Evolutionary conservation across 116 monocot genomes (phyloP).

Genomic region (Papilionanthe hybrid): DNA sequence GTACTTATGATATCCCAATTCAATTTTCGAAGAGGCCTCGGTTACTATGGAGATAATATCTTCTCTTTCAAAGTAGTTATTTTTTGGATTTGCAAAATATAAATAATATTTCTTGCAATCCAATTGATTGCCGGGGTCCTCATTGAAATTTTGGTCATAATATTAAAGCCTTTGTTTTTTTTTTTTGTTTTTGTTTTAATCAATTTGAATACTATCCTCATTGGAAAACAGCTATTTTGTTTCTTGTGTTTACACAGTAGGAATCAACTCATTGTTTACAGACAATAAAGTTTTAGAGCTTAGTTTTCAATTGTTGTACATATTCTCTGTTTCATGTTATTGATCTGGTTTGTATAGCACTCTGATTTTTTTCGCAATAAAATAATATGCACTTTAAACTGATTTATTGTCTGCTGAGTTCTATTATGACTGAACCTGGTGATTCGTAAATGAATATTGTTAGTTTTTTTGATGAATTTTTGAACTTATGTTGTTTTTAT

Average conservation of each 20-base stretch:
- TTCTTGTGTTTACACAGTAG: background rate
- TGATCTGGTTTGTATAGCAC: background rate
- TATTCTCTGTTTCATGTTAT: background rate
- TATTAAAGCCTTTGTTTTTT: background rate
- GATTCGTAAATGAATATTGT: too few relatives aligned
- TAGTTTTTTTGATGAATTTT: too few relatives aligned
- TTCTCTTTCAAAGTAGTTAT: background rate
- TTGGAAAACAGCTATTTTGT: conserved; percentile 4
- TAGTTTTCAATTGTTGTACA: background rate
- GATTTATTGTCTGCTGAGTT: background rate
- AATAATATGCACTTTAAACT: background rate
- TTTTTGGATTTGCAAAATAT: background rate
- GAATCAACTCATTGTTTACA: conserved; percentile 1
- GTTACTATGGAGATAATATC: too few relatives aligned
- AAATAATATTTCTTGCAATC: background rate
- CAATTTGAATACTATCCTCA: background rate
- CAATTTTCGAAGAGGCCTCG: background rate
- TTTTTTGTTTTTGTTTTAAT: background rate
- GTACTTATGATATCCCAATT: background rate
- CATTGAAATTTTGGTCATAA: background rate
- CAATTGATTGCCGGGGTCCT: background rate
- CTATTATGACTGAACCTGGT: too few relatives aligned
- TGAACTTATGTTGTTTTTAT: too few relatives aligned
- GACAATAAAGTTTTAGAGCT: conserved; percentile 7
- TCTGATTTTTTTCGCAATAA: background rate